Evolutionary conservation across 768 basidiomycete species (phyloP).

Genomic region (Rubroboletus satanas): DNA sequence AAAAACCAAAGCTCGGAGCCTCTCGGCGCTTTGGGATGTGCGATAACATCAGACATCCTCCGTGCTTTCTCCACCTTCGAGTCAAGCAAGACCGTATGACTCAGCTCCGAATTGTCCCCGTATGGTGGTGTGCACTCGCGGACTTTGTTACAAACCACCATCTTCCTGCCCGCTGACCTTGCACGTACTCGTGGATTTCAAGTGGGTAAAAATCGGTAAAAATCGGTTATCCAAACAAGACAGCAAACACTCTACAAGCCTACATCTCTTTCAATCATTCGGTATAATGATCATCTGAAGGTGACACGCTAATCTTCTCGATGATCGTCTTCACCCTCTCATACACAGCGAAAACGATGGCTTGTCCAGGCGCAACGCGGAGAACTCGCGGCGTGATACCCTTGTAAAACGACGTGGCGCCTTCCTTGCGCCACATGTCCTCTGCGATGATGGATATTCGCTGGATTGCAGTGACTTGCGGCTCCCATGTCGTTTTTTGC

Average conservation of each 20-base stretch:
- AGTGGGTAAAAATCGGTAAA: background rate
- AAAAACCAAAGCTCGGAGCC: background rate
- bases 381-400: conserved; percentile 96
- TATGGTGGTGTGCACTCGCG: background rate
- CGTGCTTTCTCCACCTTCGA: background rate
- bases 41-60: background rate
- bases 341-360: conserved; percentile 96
- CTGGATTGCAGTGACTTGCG: conserved; percentile 73
- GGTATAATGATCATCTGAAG: conserved; percentile 62
- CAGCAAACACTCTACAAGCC: background rate
- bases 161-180: background rate
- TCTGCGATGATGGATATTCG: conserved; percentile 75
- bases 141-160: background rate
- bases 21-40: background rate
- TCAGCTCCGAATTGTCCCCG: background rate
- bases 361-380: conserved; percentile 94
- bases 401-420: conserved; percentile 90
- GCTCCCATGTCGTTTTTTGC: conserved; percentile 74
- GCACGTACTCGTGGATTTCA: background rate
- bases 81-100: no score
- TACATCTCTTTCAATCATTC: conserved; percentile 41
- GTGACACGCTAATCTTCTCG: conserved; percentile 59
- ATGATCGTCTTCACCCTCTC: conserved; percentile 78
- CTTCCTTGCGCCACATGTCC: conserved; percentile 95
- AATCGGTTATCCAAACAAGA: background rate